These are phyloP conservation scores for Aspergillus hiratsukae DNA, from an alignment of 2,329 filamentous ascomycete genomes.

Conservation along the genomic window DNA sequence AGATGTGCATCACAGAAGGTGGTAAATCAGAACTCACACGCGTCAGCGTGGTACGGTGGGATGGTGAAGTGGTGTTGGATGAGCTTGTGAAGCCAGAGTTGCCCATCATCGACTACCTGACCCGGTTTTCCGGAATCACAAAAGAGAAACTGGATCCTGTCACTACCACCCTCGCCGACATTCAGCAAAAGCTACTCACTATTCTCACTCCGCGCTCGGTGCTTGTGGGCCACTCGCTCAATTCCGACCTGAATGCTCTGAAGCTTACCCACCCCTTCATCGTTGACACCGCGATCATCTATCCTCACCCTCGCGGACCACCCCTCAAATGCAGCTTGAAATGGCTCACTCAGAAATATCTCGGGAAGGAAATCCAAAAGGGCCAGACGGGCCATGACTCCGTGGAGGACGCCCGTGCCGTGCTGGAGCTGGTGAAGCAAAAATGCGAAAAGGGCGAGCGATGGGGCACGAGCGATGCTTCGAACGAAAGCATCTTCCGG, in stretches of 20 bases:
- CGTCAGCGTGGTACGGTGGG: conserved; percentile 82
- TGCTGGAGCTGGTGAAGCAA: conserved; percentile 86
- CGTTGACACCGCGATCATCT: conserved; percentile 85
- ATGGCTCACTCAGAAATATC: conserved; percentile 80
- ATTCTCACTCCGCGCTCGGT: conserved; percentile 54
- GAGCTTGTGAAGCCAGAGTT: conserved; percentile 86
- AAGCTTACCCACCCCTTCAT: conserved; percentile 88
- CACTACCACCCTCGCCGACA: conserved; percentile 76
- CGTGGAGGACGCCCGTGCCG: conserved; percentile 85
- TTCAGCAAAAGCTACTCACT: conserved; percentile 70
- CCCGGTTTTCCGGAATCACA: conserved; percentile 87
- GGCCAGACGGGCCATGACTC: conserved; percentile 78
- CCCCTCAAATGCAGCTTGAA: conserved; percentile 89
- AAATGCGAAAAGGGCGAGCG: conserved; percentile 89
- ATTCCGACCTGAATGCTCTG: conserved; percentile 66
- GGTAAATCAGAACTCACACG: conserved; percentile 79
- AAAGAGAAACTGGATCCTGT: conserved; percentile 75
- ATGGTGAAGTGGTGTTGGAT: conserved; percentile 75
- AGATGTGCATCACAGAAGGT: conserved; percentile 90
- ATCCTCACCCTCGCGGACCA: conserved; percentile 82
- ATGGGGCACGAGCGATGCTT: conserved; percentile 77
- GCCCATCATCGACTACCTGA: conserved; percentile 90
- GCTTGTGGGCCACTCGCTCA: conserved; percentile 46
- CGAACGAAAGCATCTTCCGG: conserved; percentile 84
- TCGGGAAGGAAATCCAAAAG: conserved; percentile 83